Base-by-base conservation (phyloP, 331 rosid species). In the Quercus lobata region DNA sequence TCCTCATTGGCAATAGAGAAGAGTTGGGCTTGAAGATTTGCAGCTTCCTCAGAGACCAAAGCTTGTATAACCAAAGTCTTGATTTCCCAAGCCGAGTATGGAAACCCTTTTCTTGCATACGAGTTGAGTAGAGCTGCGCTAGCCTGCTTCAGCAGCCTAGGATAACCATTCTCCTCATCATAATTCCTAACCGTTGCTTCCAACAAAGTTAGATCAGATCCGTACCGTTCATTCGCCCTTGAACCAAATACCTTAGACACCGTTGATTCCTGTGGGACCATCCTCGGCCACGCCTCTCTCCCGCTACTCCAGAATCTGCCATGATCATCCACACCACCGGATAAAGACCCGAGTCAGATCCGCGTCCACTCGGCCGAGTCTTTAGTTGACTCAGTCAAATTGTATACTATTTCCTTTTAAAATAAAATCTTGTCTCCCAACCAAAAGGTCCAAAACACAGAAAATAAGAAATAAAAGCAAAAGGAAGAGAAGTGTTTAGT, bases 161-260 rank as follows among this genome's bases (percentile, higher is more conserved):
- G 85, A 60, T 83, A 95, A 0, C 79, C 84, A 74, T 87, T 84
- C 57, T 81, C 86, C 29, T 75, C 87, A 62, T 88, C 99, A 25
- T 35, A 1, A 35, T 81, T 85, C 87, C 87, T 81, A 11, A 69
- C 78, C 69, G 94, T 84, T 1, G 97, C 98, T 74, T 93, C 97
- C 46, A 83, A 30, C 78, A 95, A 61, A 3, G 98, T 93, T 80
- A 91, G 90, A 87, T 90, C 97, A 5, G 85, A 86, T 82, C 96
- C 87, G 90, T 79, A 95, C 79, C 87, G 90, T 72, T 95, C 93
- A 22, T 66, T 78, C 6, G 91, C 91, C 76, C 89, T 83, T 57
- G 96, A 93, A 14, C 99, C 98, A 58, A 95, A 93, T 70, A 93
- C 89, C 32, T 91, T 95, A 10, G 91, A 81, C 71, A 91, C 93